phyloP scores from a whole-genome alignment of 805 yeast species.

The Saturnispora saitoi region DNA sequence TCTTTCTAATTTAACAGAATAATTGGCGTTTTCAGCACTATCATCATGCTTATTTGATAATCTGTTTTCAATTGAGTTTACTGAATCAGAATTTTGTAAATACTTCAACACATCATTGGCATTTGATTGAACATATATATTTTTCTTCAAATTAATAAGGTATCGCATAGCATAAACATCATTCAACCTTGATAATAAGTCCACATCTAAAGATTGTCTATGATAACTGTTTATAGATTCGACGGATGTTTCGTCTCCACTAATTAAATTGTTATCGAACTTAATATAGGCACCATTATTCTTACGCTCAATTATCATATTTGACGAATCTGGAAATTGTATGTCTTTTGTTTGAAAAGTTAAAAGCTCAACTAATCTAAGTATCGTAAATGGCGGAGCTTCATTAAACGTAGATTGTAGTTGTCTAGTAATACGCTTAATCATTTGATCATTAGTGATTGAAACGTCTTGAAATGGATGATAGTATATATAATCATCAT shows the following conservation, averaged over 20 bases:
- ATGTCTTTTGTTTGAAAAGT: not conserved
- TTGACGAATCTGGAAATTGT: slow-evolving; percentile 2
- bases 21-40: not conserved
- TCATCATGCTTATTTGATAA: not conserved
- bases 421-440: not conserved
- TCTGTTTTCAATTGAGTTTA: not conserved
- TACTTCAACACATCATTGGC: not conserved
- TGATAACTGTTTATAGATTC: slow-evolving; percentile 3
- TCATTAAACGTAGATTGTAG: not conserved
- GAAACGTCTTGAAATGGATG: not conserved
- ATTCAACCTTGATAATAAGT: not conserved
- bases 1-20: slow-evolving; percentile 5
- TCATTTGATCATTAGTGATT: not conserved
- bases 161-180: slow-evolving; percentile 6
- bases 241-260: not conserved
- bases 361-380: slow-evolving; percentile 1
- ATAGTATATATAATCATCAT: not conserved
- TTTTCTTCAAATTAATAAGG: not conserved
- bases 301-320: not conserved
- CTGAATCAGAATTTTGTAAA: not conserved
- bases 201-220: not conserved
- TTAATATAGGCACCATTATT: not conserved
- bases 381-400: slow-evolving; percentile 5
- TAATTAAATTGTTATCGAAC: not conserved
- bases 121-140: slow-evolving; percentile 2